Evolutionary conservation across 2,329 filamentous ascomycete species (phyloP), one percentile per base, ranked within the genome.

Genomic region (Scopulariopsis brevicaulis): DNA sequence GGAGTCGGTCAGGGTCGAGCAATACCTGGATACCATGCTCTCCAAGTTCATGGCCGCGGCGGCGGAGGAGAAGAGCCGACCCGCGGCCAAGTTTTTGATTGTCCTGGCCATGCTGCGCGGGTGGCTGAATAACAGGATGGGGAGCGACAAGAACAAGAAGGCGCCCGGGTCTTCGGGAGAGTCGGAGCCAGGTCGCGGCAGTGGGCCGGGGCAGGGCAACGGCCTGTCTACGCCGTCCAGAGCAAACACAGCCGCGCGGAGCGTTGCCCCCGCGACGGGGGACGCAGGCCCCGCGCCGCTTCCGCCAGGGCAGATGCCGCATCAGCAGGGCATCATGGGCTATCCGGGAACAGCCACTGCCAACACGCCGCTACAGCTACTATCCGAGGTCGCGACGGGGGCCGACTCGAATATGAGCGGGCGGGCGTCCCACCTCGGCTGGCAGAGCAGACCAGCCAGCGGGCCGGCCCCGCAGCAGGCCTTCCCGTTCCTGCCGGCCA

Each of bases 11-110:
- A 83, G 84, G 60, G 79, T 83, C 20, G 75, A 77, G 62, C 74
- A 81, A 57, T 87, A 90, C 66, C 76, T 95, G 2, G 84, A 89
- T 61, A 77, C 76, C n/a, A 74, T 92, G 22, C 80, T 90, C 1
- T 78, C 83, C 1, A 84, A 86, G 63, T 87, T 93, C 64, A 77
- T 79, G 59, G 77, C 79, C 46, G 78, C 84, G 0, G 85, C 85
- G 0, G 80, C 81, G 3, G 78, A 80, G 1, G 82, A 86, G 55
- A 81, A 79, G 60, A 88, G 82, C 52, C 77, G 85, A 1, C 83
- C 85, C 0, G 82, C 86, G 0, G 76, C 78, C 55, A 90, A 89
- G 68, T 91, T 91, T 62, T 74, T 87, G 2, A 77, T 89, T 59
- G 84, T 90, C 6, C 72, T 91, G 11, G 74, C 79, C 55, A 86